Evolutionary conservation across 208 protist species (phyloP).

Genomic region (Lotmaria passim): DNA sequence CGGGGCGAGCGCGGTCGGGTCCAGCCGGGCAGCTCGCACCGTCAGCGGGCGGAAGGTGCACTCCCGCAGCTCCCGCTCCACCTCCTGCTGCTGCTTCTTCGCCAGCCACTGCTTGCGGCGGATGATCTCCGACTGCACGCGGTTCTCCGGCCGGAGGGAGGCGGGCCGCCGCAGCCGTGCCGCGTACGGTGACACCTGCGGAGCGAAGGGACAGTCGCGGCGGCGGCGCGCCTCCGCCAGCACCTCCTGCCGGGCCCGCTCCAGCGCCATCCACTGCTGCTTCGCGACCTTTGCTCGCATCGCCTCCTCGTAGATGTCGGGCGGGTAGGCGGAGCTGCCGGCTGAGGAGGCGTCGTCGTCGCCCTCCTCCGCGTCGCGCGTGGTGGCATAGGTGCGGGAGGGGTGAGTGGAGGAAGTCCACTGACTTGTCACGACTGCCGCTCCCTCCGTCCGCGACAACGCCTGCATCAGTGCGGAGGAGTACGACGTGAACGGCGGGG

Average conservation of each 20-base stretch:
- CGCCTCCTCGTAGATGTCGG: slow-evolving; percentile 72
- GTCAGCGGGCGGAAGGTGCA: slow-evolving; percentile 90
- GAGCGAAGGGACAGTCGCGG: slow-evolving; percentile 80
- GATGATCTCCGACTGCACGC: slow-evolving; percentile 67
- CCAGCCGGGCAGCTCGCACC: slow-evolving; percentile 47
- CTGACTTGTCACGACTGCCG: slow-evolving; percentile 25
- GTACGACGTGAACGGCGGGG: slow-evolving; percentile 29
- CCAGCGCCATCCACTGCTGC: slow-evolving; percentile 81
- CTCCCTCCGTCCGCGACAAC: slow-evolving; percentile 58
- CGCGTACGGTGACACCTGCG: slow-evolving; percentile 71
- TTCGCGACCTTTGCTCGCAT: slow-evolving; percentile 79
- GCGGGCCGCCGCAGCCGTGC: slow-evolving; percentile 59
- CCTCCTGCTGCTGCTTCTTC: slow-evolving; percentile 55
- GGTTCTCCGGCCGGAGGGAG: slow-evolving; percentile 71
- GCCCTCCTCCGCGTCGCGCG: slow-evolving; percentile 11
- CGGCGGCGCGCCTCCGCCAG: slow-evolving; percentile 60
- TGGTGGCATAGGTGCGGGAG: slow-evolving; percentile 2
- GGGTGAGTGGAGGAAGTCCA: slow-evolving; percentile 18
- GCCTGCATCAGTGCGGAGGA: slow-evolving; percentile 66
- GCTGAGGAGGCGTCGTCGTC: not conserved
- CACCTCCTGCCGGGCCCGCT: slow-evolving; percentile 70
- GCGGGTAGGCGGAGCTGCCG: slow-evolving; percentile 20
- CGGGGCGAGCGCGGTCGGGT: slow-evolving; percentile 33
- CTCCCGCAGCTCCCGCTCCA: slow-evolving; percentile 62
- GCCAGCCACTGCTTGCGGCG: slow-evolving; percentile 68